A percentile compares a stretch with the other conserved stretches of the same genome.
phyloP scores from a whole-genome alignment of 1,284 basidiomycete genomes.

The Wallemia hederae region DNA sequence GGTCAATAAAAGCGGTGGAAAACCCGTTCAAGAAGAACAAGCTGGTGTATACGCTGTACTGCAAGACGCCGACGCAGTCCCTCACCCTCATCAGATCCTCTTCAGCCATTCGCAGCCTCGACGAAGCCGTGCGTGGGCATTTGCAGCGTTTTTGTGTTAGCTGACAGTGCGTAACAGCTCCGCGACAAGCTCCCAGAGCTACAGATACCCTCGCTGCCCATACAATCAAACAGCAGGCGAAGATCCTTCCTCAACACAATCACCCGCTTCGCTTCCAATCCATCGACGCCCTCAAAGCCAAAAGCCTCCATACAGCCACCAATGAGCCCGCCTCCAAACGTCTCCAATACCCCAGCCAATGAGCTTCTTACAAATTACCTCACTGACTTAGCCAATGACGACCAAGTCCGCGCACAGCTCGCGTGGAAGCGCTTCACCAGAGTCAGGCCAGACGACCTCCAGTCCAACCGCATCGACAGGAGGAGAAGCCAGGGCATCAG shows the following conservation, averaged over 20 bases:
- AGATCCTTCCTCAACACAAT: background rate
- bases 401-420: slow-evolving; percentile 29
- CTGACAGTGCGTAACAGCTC: background rate
- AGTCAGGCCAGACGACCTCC: slow-evolving; percentile 52
- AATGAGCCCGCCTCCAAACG: background rate
- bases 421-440: slow-evolving; percentile 60
- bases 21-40: background rate
- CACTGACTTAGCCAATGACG: slow-evolving; percentile 39
- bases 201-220: background rate
- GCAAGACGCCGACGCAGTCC: background rate
- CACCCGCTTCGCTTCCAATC: background rate
- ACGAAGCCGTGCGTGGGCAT: background rate
- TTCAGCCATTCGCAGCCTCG: background rate
- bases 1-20: background rate
- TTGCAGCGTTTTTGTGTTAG: background rate
- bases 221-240: background rate
- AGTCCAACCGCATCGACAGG: slow-evolving; percentile 54
- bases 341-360: slow-evolving; percentile 16
- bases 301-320: background rate
- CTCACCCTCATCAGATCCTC: background rate
- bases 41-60: background rate
- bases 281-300: background rate
- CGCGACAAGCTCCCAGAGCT: background rate
- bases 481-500: slow-evolving; percentile 22
- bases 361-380: slow-evolving; percentile 48